phyloP scores from a whole-genome alignment of 1,139 yeast species.

The Pichia sp. region DNA sequence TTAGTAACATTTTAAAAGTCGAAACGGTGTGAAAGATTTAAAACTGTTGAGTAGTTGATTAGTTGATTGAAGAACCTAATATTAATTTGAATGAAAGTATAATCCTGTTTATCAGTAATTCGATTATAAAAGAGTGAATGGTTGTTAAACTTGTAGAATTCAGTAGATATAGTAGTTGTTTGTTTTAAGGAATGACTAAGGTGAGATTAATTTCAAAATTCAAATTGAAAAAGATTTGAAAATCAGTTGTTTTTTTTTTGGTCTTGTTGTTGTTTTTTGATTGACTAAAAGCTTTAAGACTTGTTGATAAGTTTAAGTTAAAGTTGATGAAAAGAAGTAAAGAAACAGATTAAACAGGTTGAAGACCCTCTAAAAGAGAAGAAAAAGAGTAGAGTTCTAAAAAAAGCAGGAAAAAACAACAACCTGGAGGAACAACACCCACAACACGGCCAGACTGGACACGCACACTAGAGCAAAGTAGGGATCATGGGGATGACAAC shows the following conservation, averaged over 20 bases:
- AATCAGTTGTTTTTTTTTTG: not conserved
- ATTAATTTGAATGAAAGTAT: not conserved
- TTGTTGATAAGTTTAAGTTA: not conserved
- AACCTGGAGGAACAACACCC: not conserved
- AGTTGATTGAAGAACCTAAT: too few species aligned
- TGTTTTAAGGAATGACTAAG: slow-evolving; percentile 25
- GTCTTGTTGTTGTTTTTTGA: not conserved
- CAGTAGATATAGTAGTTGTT: not conserved
- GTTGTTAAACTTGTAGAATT: not conserved
- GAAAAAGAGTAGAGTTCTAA: not conserved
- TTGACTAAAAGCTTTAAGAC: not conserved
- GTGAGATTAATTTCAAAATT: slow-evolving; percentile 18
- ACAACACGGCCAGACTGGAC: too few species aligned
- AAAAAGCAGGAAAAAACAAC: not conserved
- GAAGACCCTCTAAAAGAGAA: too few species aligned
- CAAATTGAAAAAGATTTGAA: not conserved
- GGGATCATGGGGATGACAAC: too few species aligned
- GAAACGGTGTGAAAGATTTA: slow-evolving; percentile 3
- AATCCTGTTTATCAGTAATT: not conserved
- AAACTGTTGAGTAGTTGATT: not conserved
- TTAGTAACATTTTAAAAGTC: slow-evolving; percentile 22
- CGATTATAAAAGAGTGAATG: not conserved
- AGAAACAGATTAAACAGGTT: too few species aligned
- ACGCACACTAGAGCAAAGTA: too few species aligned
- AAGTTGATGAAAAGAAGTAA: not conserved